These are phyloP conservation scores for Neurospora crassa DNA, from an alignment of 2,329 filamentous ascomycete genomes.

Conservation along the genomic window DNA sequence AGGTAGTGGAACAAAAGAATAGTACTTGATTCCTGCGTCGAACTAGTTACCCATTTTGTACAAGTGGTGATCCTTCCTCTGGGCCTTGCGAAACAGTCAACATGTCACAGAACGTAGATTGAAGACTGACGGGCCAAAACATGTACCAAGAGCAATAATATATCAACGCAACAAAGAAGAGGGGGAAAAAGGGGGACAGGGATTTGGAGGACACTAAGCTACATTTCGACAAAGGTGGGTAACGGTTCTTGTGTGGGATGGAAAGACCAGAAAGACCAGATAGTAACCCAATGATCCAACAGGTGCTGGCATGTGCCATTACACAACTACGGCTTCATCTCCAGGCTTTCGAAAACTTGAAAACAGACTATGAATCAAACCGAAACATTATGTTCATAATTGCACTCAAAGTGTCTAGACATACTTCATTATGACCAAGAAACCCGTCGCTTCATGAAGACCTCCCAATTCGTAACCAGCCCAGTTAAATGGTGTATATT, in stretches of 20 bases:
- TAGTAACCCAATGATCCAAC: neutral
- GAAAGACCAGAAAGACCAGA: neutral
- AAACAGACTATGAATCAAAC: neutral
- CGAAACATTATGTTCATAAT: neutral
- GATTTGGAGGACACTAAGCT: neutral
- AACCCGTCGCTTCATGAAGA: neutral
- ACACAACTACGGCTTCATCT: neutral
- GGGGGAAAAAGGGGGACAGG: neutral
- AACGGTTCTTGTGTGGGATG: neutral
- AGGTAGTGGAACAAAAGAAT: neutral
- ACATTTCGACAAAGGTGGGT: neutral
- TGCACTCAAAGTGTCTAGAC: neutral
- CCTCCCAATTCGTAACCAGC: neutral
- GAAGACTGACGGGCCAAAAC: too few relatives aligned
- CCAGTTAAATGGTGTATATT: neutral
- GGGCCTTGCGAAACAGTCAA: neutral
- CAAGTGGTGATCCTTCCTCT: neutral
- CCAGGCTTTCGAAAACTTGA: neutral
- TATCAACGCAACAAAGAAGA: too few relatives aligned
- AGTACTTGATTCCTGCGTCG: neutral
- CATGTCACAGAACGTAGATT: neutral
- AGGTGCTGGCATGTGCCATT: neutral
- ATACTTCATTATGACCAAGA: neutral
- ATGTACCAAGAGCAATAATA: too few relatives aligned
- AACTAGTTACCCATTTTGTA: neutral